Evolutionary conservation across 108 stramenopile genomes (phyloP), one percentile per base, ranked within the genome.

Genomic region (Epipyxis sp.): DNA sequence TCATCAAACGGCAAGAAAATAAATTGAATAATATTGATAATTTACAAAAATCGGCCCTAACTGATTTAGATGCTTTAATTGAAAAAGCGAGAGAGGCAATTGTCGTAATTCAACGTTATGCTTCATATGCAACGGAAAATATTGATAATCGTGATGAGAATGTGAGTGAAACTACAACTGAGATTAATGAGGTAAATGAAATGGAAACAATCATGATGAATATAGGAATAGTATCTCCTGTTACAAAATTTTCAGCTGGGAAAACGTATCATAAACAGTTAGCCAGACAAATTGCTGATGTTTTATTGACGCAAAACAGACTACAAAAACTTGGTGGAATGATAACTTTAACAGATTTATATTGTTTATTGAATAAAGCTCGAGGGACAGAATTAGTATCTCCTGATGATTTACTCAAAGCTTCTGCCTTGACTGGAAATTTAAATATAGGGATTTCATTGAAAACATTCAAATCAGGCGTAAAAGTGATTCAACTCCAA

Each of bases 191-290:
- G 39, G 42, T 44, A 20, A 76, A 76, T 0, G 59, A 76, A 16
- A 77, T 78, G 59, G 39, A 54, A 45, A 61, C 34, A 46, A 57
- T 45, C 65, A 34, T 95, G 69, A 82, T 89, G 78, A 87, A 91
- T 78, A 93, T 98, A 90, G 98, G 98, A 43, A 93, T 97, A 86
- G 89, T 93, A 44, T 92, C 92, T 35, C 95, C 96, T 2, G 86
- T 97, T 40, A 92, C 95, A 13, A 89, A 89, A 77, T 76, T 79
- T 10, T 83, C 91, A 68, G 79, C 90, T 6, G 88, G 92, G 59
- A 78, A 76, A 20, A 71, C 81, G 13, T 96, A 94, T 81, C 93
- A 96, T 79, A 85, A 92, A 78, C 85, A 91, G 59, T 82, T 97
- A 78, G 95, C 98, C 30, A 89, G 96, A 39, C 94, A 99, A 90